Conservation (phyloP, 805 yeast species). For the Komagataella pastoris region DNA sequence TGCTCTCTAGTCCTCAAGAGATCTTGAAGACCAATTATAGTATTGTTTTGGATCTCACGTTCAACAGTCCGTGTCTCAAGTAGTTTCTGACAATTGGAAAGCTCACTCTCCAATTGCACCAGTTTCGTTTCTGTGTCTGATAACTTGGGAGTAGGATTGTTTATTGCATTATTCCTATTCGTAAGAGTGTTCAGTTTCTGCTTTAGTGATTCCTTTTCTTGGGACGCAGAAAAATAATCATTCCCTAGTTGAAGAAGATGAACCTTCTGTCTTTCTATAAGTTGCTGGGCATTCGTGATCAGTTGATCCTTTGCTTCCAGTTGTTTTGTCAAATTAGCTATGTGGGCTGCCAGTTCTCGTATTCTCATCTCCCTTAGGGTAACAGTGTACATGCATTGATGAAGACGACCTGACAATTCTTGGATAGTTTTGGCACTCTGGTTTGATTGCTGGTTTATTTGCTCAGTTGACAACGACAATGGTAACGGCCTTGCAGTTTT, state of each 20-base stretch:
- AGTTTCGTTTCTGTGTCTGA: not conserved
- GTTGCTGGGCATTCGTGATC: not conserved
- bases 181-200: slow-evolving; percentile 8
- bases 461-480: not conserved
- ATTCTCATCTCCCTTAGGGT: not conserved
- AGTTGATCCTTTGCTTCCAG: not conserved
- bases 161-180: slow-evolving; percentile 1
- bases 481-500: not conserved
- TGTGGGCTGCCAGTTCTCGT: not conserved
- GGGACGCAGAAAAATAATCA: not conserved
- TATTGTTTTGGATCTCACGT: not conserved
- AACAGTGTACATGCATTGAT: not conserved
- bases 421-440: not conserved
- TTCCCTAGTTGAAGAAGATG: not conserved
- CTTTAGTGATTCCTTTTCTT: slow-evolving; percentile 4
- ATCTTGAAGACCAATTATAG: not conserved
- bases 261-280: not conserved
- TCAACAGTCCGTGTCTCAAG: not conserved
- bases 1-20: not conserved
- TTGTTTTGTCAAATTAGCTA: not conserved
- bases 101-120: not conserved
- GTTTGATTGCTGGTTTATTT: not conserved
- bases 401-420: not conserved
- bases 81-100: not conserved
- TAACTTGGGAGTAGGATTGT: not conserved